Base-by-base conservation (phyloP, 2,329 filamentous ascomycete species). In the Fusarium secorum region DNA sequence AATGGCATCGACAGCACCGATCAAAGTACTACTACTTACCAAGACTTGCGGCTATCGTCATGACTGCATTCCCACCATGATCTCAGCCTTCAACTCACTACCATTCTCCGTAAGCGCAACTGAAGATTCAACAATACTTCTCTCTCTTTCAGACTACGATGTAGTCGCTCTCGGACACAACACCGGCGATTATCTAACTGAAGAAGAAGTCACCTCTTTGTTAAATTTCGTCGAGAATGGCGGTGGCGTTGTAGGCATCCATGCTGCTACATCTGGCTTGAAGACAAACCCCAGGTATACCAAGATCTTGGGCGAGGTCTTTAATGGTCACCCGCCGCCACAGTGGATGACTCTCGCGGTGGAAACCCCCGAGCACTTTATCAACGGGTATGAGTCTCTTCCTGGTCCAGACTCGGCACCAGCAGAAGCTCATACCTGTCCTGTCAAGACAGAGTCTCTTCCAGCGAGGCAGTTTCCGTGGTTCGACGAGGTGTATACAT, bases 401-500 rank as follows among this genome's bases (percentile, higher is more conserved):
- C 67, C 58, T 2, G 10, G 6, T 7, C 7, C n/a, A 1, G 17
- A 26, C 0, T 51, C 66, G 0, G 48, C 56, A 14, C 61, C 66
- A 8, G 36, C 20, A 0, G 41, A 42, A 1, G 56, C 51, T 7
- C 10, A 5, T 11, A 1, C 7, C 1, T 48, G 20, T 26, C 20
- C 60, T 2, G 26, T 32, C 2, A 20, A 10, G 7, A 5, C 3
- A 14, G 15, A 13, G 3, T 5, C 20, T 1, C 15, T 42, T 15
- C 10, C 35, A 3, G 2, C 5, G 38, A 15, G 0, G 0, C 18
- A 36, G 2, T 61, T 60, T 4, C 30, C 41, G 1, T 72, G 70
- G 70, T 70, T 55, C 1, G 70, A 72, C 6, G 70, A 72, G 26
- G 58, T 41, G 1, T 72, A 72, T 15, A 68, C 46, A 1, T 72